A percentile compares a stretch with the other conserved stretches of the same genome.
These are phyloP conservation scores for Aspergillus bridgeri DNA, from an alignment of 495 filamentous ascomycete species.

Conservation along the genomic window DNA sequence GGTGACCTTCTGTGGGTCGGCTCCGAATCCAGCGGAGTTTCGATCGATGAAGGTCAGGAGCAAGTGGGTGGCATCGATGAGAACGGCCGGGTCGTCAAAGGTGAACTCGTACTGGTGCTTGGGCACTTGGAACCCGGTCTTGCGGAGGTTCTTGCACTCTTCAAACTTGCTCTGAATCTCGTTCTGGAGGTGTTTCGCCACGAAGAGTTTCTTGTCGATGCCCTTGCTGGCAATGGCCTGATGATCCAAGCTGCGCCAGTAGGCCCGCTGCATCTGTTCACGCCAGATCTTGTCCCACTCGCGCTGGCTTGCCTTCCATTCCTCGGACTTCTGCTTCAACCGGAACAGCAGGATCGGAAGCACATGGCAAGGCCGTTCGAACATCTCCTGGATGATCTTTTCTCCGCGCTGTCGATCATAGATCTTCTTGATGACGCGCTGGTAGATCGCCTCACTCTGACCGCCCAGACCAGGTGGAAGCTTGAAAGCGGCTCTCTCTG, in stretches of 20 bases:
- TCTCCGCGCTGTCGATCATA: conserved; percentile 82
- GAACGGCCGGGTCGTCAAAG: conserved; percentile 72
- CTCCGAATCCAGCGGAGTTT: conserved; percentile 59
- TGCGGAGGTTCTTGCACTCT: conserved; percentile 67
- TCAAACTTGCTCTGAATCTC: conserved; percentile 86
- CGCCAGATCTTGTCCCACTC: conserved; percentile 99
- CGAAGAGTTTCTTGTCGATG: conserved; percentile 84
- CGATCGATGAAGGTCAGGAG: conserved; percentile 72
- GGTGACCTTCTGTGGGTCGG: conserved; percentile 72
- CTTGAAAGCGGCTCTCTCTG: conserved; percentile 67
- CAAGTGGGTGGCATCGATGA: conserved; percentile 76
- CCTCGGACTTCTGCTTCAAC: conserved; percentile 89
- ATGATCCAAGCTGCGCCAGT: conserved; percentile 94
- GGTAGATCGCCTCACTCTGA: conserved; percentile 92
- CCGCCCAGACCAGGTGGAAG: conserved; percentile 83
- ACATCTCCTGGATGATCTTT: conserved; percentile 78
- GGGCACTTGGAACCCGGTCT: conserved; percentile 54
- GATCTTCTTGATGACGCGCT: conserved; percentile 97
- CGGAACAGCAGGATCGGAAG: conserved; percentile 82
- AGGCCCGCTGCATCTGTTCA: conserved; percentile 83
- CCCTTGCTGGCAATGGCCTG: conserved; percentile 82
- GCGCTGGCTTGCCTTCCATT: conserved; percentile 93
- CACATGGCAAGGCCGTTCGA: conserved; percentile 73
- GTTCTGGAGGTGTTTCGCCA: conserved; percentile 78
- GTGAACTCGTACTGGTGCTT: conserved; percentile 70